Base-by-base conservation (phyloP, 805 yeast species). In the Starmerella sp. region DNA sequence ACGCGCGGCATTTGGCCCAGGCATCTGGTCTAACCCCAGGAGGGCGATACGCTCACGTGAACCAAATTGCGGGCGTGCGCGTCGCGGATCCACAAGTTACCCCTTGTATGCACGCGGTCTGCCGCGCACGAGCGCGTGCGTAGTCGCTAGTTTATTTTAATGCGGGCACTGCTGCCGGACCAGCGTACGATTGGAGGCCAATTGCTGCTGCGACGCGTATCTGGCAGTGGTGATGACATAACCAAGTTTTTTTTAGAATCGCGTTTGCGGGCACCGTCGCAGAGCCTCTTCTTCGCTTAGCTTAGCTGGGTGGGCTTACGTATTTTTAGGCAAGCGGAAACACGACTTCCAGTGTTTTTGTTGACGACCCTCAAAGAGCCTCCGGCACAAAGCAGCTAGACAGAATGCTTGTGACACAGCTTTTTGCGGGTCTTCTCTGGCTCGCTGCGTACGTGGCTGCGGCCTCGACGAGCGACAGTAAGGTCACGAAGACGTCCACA, bases 401-500 rank as follows among this genome's bases (percentile, higher is more conserved):
- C 32, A 8, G 45, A 42, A 44, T 44, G 48, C 48, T 44, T 30
- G 48, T 31, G 36, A 30, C 36, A n/a, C 48, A 14, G 48, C 48
- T 44, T n/a, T 44, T 44, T 31, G 48, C 48, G 36, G 22, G 48
- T 44, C 48, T 44, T 13, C 13, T 44, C 48, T 44, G 48, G 48
- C 50, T 47, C 15, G 31, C 14, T 6, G 50, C 50, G 41, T n/a
- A 6, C 31, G 49, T 14, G 22, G 22, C 22, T 45, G 41, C 50
- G 5, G 50, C 50, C 32, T 30, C 39, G 34, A n/a, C 48, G 30
- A 9, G 28, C 41, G n/a, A 13, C 7, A 29, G 17, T 41, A 32
- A 30, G 34, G 42, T 47, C 22, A 47, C 51, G 34, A 37, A 35
- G 42, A 53, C 70, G 47, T 59, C 73, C 15, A 60, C 72, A n/a